phyloP scores from a whole-genome alignment of 1,284 basidiomycete species.

The Boletus subluridellus region DNA sequence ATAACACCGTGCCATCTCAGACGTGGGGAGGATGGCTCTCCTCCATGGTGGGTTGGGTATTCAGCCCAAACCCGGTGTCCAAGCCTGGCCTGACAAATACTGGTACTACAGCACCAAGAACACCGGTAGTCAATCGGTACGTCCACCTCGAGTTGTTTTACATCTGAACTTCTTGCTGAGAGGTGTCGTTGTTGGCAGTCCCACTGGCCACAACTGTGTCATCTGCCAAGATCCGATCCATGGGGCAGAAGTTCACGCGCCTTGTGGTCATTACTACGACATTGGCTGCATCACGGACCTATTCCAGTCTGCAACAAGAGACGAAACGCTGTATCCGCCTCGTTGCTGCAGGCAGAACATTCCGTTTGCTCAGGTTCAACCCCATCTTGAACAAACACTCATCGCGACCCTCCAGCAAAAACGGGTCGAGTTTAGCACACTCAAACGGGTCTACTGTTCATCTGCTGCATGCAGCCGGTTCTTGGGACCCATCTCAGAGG shows the following conservation, averaged over 20 bases:
- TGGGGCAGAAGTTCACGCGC: too few species aligned
- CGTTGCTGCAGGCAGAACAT: too few species aligned
- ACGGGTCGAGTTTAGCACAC: constrained; percentile 36
- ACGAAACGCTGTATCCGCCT: too few species aligned
- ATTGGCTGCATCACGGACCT: too few species aligned
- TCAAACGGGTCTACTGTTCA: too few species aligned
- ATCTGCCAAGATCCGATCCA: too few species aligned
- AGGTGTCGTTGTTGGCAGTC: constrained; percentile 9
- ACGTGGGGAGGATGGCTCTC: constrained; percentile 28
- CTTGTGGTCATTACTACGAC: too few species aligned
- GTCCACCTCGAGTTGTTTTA: neutral
- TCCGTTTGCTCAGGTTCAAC: too few species aligned
- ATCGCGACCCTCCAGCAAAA: constrained; percentile 31
- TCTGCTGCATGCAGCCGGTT: too few species aligned
- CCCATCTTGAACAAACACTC: constrained; percentile 28
- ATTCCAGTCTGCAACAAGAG: too few species aligned
- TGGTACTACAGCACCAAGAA: neutral
- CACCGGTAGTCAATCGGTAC: constrained; percentile 3
- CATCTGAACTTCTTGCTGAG: neutral
- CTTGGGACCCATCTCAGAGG: too few species aligned
- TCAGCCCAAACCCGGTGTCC: neutral
- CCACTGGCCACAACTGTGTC: constrained; percentile 38
- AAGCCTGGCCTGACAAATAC: neutral
- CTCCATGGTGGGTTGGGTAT: constrained; percentile 3
- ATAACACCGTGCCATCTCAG: neutral